Evolutionary conservation across 164 flowering plant species (phyloP).

Genomic region (Magnolia sinica): DNA sequence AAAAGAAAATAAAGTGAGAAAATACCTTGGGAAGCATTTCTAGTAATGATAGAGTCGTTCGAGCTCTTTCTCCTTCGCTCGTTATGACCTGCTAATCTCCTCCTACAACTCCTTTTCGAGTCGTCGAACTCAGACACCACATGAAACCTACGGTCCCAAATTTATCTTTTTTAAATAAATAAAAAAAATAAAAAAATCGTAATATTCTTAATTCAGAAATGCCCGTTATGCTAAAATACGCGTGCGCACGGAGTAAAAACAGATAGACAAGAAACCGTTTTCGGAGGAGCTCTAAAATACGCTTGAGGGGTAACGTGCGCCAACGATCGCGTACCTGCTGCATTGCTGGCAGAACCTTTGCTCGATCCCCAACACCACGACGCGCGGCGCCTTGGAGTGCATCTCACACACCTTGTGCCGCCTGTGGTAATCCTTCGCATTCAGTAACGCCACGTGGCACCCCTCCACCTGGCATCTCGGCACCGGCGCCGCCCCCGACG

Average conservation of each 20-base stretch:
- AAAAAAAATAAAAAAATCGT: not conserved
- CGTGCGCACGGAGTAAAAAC: not conserved
- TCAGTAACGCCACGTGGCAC: conserved; percentile 42
- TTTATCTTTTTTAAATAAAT: not conserved
- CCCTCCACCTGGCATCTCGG: conserved; percentile 80
- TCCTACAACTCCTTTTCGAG: conserved; percentile 71
- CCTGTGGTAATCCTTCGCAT: conserved; percentile 69
- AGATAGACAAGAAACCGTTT: too few species aligned
- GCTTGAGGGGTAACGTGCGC: not conserved
- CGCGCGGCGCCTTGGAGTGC: conserved; percentile 75
- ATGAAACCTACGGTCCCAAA: conserved; percentile 51
- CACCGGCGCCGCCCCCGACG: conserved; percentile 16
- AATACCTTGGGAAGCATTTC: conserved; percentile 49
- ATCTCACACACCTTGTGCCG: conserved; percentile 76
- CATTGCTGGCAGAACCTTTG: conserved; percentile 86
- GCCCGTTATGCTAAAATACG: not conserved
- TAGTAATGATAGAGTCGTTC: conserved; percentile 33
- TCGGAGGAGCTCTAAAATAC: not conserved
- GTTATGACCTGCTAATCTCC: conserved; percentile 76
- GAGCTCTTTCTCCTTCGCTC: conserved; percentile 71
- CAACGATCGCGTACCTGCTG: conserved; percentile 44
- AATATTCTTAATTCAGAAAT: not conserved
- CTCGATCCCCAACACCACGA: conserved; percentile 50
- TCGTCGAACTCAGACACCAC: conserved; percentile 68
- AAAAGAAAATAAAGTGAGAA: not conserved